Evolutionary conservation across 495 filamentous ascomycete species (phyloP), one percentile per base, ranked within the genome.

Genomic region (Neurospora sp.): DNA sequence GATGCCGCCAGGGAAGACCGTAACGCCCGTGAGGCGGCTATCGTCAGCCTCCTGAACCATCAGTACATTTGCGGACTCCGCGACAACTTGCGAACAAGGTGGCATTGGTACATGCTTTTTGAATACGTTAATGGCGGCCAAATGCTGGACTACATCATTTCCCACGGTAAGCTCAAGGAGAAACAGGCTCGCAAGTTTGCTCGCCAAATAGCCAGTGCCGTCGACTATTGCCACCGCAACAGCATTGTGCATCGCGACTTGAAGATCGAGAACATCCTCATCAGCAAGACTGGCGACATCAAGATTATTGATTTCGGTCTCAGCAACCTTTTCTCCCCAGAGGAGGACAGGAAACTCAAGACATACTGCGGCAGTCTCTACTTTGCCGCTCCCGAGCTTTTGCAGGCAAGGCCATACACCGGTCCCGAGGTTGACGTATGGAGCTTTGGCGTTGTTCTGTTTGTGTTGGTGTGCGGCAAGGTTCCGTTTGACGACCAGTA

Each of bases 31-130:
- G 96, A 99, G 80, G 96, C 96, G 14, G 96, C 96, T 74, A 98
- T 99, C 76, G 96, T 98, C 73, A 97, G 93, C 37, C 90, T 99
- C 31, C 88, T 97, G 59, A 91, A 94, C 79, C 96, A 98, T 75
- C 96, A 96, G 5, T 97, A 98, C 80, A 97, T 99, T 73, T 99
- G 96, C 81, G 95, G 91, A 8, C 94, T 99, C 89, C 88, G 94
- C 73, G 96, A 99, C 82, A 93, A 97, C 16, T 89, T 98, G 70
- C 92, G 94, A 31, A 98, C 96, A 20, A 93, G 94, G 77, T 96
- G 97, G 81, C 96, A 99, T 81, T 99, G 96, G 96, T 99, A 99
- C 81, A 99, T 99, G 96, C 89, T 99, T 31, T 99, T 98, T 79
- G 96, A 99, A 83, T 97, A 97, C 80, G 96, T 99, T 82, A 98